Conservation (phyloP, 225 moss, liverwort and hornwort species). For the Climacium dendroides region DNA sequence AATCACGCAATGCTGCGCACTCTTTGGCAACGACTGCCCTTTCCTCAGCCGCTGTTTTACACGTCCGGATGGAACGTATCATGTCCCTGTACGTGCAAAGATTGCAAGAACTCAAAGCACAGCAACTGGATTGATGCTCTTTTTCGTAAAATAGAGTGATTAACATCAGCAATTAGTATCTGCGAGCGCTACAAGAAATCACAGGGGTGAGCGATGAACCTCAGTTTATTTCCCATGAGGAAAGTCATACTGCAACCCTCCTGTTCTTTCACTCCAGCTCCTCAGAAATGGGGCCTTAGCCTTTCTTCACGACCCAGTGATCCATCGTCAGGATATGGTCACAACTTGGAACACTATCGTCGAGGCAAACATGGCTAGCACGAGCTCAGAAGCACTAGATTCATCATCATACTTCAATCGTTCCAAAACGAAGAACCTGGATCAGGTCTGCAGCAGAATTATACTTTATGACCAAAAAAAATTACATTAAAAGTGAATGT, state of each 20-base stretch:
- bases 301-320: neutral
- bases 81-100: slow-evolving; percentile 29
- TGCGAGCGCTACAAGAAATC: neutral
- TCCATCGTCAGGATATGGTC: neutral
- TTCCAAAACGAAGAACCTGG: neutral
- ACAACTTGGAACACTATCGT: neutral
- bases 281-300: neutral
- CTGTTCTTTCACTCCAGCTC: neutral
- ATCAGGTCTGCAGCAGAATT: neutral
- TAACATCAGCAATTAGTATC: neutral
- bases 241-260: slow-evolving; percentile 3
- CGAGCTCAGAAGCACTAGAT: neutral
- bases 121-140: neutral
- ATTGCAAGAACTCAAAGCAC: neutral
- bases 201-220: neutral
- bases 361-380: neutral
- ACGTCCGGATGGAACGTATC: slow-evolving; percentile 42
- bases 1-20: slow-evolving; percentile 42
- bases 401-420: neutral
- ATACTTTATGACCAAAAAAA: neutral
- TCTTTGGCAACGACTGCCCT: slow-evolving; percentile 43
- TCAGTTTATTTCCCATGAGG: slow-evolving; percentile 21
- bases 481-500: neutral
- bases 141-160: neutral
- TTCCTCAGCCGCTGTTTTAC: slow-evolving; percentile 57